Conservation (phyloP, 371 early-diverging fungal species). For the Sporodiniella umbellata region DNA sequence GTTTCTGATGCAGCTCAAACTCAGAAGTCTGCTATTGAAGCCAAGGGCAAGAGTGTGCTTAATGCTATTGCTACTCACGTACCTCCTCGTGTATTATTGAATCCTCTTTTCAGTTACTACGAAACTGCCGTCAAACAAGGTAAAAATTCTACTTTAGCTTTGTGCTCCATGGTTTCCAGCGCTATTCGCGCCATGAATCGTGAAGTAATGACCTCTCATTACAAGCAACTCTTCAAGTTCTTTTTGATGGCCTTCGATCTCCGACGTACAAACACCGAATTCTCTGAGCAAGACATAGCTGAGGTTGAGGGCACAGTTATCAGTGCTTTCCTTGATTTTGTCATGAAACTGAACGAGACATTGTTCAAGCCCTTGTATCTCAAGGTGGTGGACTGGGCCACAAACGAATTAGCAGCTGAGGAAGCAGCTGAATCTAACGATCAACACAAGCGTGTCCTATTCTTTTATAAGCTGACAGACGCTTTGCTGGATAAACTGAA, state of each 20-base stretch:
- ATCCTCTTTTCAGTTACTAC: slow-evolving; percentile 64
- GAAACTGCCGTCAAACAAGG: slow-evolving; percentile 57
- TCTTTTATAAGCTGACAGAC: slow-evolving; percentile 80
- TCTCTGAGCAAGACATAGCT: slow-evolving; percentile 38
- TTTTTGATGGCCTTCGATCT: slow-evolving; percentile 76
- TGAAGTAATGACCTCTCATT: slow-evolving; percentile 62
- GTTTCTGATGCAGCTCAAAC: slow-evolving; percentile 36
- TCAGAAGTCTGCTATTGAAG: slow-evolving; percentile 42
- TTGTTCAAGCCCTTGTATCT: slow-evolving; percentile 92
- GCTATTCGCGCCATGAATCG: slow-evolving; percentile 64
- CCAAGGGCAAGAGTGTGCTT: slow-evolving; percentile 52
- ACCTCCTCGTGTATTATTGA: slow-evolving; percentile 69
- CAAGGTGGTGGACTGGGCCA: slow-evolving; percentile 89
- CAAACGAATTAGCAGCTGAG: slow-evolving; percentile 49
- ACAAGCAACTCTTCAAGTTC: slow-evolving; percentile 79
- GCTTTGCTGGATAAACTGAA: slow-evolving; percentile 73
- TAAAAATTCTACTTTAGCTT: slow-evolving; percentile 47
- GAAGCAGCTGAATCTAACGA: slow-evolving; percentile 32
- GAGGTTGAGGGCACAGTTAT: slow-evolving; percentile 69
- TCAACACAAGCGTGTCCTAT: slow-evolving; percentile 56
- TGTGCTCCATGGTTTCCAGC: slow-evolving; percentile 63
- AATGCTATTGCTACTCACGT: slow-evolving; percentile 55
- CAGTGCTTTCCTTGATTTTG: slow-evolving; percentile 72
- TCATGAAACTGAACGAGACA: slow-evolving; percentile 90
- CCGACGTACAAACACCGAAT: slow-evolving; percentile 31